phyloP scores from a whole-genome alignment of 352 stramenopile species.

The Phytophthora ohioensis region DNA sequence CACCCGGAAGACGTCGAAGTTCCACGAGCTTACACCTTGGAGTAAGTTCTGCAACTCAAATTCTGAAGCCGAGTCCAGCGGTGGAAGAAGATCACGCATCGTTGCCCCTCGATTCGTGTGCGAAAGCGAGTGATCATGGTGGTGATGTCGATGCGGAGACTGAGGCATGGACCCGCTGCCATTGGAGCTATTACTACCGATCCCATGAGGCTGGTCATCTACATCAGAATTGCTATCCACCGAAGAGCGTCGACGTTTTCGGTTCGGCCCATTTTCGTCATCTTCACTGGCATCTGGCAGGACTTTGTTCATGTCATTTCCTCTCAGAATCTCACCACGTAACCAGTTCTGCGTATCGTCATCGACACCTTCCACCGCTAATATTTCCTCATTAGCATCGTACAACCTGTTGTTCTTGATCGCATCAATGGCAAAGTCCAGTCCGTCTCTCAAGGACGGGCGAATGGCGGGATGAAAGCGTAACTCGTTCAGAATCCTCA shows the following conservation, averaged over 20 bases:
- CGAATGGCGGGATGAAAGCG: constrained; percentile 78
- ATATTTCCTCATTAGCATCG: constrained; percentile 77
- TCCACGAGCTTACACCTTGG: constrained; percentile 60
- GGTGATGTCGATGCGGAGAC: constrained; percentile 28
- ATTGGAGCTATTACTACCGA: constrained; percentile 17
- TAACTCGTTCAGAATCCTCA: constrained; percentile 79
- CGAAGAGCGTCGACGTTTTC: constrained; percentile 34
- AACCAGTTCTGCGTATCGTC: constrained; percentile 89
- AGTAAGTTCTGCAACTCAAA: constrained; percentile 81
- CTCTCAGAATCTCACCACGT: constrained; percentile 76
- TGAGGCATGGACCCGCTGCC: constrained; percentile 10
- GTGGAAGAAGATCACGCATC: constrained; percentile 72
- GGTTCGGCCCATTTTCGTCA: constrained; percentile 22
- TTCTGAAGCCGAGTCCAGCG: constrained; percentile 64
- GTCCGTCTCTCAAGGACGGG: constrained; percentile 55
- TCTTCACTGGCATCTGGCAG: constrained; percentile 55
- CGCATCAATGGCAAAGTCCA: constrained; percentile 85
- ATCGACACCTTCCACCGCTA: constrained; percentile 76
- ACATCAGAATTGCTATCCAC: constrained; percentile 32
- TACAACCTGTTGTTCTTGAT: constrained; percentile 91
- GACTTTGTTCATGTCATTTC: constrained; percentile 75
- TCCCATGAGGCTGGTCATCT: constrained; percentile 12
- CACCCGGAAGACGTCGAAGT: constrained; percentile 85
- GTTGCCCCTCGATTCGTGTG: constrained; percentile 50
- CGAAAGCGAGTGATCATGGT: constrained; percentile 27